Base-by-base conservation (phyloP, 176 grass and related monocot species). In the Panicum miliaceum region DNA sequence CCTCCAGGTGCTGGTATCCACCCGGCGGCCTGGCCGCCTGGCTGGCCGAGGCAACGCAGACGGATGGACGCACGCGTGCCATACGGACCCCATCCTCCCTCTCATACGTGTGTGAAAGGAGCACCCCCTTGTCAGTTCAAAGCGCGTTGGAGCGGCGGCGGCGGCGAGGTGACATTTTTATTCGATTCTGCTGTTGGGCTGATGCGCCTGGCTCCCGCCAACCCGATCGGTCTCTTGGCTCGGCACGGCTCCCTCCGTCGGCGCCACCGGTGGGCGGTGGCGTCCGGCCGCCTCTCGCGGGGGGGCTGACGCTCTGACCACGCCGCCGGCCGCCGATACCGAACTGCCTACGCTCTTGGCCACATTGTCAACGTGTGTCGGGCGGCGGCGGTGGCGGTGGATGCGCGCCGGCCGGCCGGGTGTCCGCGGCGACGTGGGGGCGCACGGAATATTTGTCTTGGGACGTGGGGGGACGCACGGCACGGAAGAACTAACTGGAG, bases 301-400 rank as follows among this genome's bases (percentile, higher is more conserved):
- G 20, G 62, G 62, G 8, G 26, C 25, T 18, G 77, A 26, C 22
- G 63, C 20, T 23, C 34, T 68, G 64, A 26, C 35, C 64, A 25
- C 16, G 5, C 12, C 14, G 73, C 35, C 26, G 25, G 25, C 43
- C 51, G 45, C 46, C 29, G 70, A 47, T 57, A 26, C 60, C 60
- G 4, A 63, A 63, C 25, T 12, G 45, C 12, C 23, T 38, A 61
- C 45, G 58, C 1, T 40, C 18, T 16, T 12, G 27, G 56, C 38
- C 59, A 67, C 68, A 56, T 67, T 38, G 68, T 74, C 87, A 84
- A 84, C 34, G 81, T 61, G 70, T n/a, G 46, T 20, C 26, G 15
- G 46, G 18, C 46, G 45, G 70, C 12, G 64, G 3, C 38, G 78
- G 58, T 23, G 73, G 7, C 9, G 14, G 16, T 16, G 16, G 14